Conservation (phyloP, 805 yeast genomes). For the Brettanomyces anomalus region DNA sequence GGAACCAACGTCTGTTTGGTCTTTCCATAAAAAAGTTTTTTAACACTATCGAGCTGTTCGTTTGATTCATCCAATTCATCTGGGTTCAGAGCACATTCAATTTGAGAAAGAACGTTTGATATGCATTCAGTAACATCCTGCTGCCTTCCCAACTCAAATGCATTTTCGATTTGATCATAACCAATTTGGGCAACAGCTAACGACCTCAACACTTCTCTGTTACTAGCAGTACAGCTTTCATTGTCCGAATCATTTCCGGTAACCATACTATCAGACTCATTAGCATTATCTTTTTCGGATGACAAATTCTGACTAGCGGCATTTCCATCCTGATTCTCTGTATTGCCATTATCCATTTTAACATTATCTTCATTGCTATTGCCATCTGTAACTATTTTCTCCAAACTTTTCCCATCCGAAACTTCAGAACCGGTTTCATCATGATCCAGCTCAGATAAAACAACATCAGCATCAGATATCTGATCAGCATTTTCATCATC, state of each 20-base stretch:
- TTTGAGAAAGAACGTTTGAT: constrained; percentile 83
- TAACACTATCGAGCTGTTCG: constrained; percentile 79
- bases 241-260: not conserved
- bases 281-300: constrained; percentile 2
- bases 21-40: constrained; percentile 75
- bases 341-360: too few relatives aligned
- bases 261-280: not conserved
- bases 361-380: not conserved
- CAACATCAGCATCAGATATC: not conserved
- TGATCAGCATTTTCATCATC: not conserved
- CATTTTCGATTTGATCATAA: constrained; percentile 61
- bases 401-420: not conserved
- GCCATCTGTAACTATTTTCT: not conserved
- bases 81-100: constrained; percentile 82
- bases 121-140: constrained; percentile 98
- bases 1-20: constrained; percentile 71
- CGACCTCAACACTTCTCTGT: constrained; percentile 19
- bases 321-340: not conserved
- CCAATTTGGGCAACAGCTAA: constrained; percentile 30
- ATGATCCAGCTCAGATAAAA: not conserved
- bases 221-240: not conserved
- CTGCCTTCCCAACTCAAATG: constrained; percentile 78
- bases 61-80: constrained; percentile 53
- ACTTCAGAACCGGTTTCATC: constrained; percentile 1
- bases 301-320: not conserved